phyloP scores from a whole-genome alignment of 2,329 filamentous ascomycete species.

The Tolypocladium cylindrosporum region DNA sequence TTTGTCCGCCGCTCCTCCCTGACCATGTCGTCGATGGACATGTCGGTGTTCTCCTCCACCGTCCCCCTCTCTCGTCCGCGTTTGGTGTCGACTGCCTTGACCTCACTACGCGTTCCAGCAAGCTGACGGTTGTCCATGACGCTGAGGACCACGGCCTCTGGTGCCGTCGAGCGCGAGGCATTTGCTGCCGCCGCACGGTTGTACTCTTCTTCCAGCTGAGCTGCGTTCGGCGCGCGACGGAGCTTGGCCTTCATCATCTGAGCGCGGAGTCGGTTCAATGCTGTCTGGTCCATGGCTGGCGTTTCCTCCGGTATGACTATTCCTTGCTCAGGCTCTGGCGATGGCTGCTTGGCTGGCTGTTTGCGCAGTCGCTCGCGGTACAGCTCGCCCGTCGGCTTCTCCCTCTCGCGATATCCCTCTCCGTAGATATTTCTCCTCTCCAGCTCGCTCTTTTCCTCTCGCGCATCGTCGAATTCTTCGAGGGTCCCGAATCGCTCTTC shows the following conservation, averaged over 20 bases:
- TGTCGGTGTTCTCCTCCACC: constrained; percentile 87
- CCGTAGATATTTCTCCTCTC: constrained; percentile 78
- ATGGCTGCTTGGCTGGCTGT: constrained; percentile 29
- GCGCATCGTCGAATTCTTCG: constrained; percentile 79
- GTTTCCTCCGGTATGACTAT: constrained; percentile 44
- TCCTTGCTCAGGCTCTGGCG: constrained; percentile 37
- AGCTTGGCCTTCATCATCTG: constrained; percentile 95
- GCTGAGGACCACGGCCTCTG: constrained; percentile 61
- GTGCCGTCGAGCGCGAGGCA: constrained; percentile 45
- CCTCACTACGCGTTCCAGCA: constrained; percentile 62
- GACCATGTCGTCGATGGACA: constrained; percentile 95
- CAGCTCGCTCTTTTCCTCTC: constrained; percentile 87
- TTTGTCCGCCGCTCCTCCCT: constrained; percentile 83
- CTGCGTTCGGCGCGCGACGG: constrained; percentile 63
- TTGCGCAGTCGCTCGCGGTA: constrained; percentile 65
- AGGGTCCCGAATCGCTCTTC: constrained; percentile 72
- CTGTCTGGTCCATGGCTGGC: constrained; percentile 58
- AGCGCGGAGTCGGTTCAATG: constrained; percentile 81
- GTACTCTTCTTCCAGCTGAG: constrained; percentile 74
- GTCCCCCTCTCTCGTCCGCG: constrained; percentile 75
- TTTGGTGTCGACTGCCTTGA: constrained; percentile 67
- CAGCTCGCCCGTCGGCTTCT: constrained; percentile 80
- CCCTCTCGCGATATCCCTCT: constrained; percentile 70
- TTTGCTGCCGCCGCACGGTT: constrained; percentile 61
- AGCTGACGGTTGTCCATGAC: constrained; percentile 87